These are phyloP conservation scores for Dryas integrifolia DNA, from an alignment of 331 rosid species.

Conservation along the genomic window DNA sequence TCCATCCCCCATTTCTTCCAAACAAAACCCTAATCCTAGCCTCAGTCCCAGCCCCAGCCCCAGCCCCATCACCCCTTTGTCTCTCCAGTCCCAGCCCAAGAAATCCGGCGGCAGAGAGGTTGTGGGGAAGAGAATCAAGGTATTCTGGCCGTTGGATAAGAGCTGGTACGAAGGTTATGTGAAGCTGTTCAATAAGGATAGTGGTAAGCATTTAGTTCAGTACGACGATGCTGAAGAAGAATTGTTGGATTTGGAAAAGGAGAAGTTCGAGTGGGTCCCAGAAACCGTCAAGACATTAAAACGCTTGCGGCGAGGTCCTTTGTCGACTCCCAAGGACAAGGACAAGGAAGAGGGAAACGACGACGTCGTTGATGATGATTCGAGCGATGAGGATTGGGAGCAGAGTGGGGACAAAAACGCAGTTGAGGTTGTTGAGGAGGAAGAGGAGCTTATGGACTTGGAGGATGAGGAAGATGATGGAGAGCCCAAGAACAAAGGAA, in stretches of 20 bases:
- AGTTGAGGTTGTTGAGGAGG: slow-evolving; percentile 42
- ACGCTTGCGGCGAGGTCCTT: slow-evolving; percentile 48
- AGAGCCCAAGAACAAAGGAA: slow-evolving; percentile 34
- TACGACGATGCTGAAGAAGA: slow-evolving; percentile 85
- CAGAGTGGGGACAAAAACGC: slow-evolving; percentile 45
- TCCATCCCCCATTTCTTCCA: slow-evolving; percentile 19
- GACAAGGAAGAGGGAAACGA: slow-evolving; percentile 24
- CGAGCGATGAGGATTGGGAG: slow-evolving; percentile 83
- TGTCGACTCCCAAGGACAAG: slow-evolving; percentile 7
- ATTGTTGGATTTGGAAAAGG: slow-evolving; percentile 46
- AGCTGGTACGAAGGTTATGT: slow-evolving; percentile 83
- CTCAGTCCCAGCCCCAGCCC: background rate
- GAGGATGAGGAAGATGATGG: slow-evolving; percentile 41
- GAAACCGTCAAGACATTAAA: slow-evolving; percentile 40
- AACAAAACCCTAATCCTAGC: slow-evolving; percentile 15
- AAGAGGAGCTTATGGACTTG: slow-evolving; percentile 52
- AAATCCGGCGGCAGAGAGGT: slow-evolving; percentile 37
- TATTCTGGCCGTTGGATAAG: slow-evolving; percentile 75
- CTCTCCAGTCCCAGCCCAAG: slow-evolving; percentile 36
- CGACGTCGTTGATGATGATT: slow-evolving; percentile 48
- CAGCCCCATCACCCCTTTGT: slow-evolving; percentile 54
- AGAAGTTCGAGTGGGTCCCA: slow-evolving; percentile 67
- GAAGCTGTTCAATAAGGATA: slow-evolving; percentile 42
- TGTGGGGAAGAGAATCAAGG: slow-evolving; percentile 68
- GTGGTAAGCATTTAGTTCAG: slow-evolving; percentile 52